Evolutionary conservation across 2,329 filamentous ascomycete species (phyloP).

Genomic region (Phialemoniopsis sp.): DNA sequence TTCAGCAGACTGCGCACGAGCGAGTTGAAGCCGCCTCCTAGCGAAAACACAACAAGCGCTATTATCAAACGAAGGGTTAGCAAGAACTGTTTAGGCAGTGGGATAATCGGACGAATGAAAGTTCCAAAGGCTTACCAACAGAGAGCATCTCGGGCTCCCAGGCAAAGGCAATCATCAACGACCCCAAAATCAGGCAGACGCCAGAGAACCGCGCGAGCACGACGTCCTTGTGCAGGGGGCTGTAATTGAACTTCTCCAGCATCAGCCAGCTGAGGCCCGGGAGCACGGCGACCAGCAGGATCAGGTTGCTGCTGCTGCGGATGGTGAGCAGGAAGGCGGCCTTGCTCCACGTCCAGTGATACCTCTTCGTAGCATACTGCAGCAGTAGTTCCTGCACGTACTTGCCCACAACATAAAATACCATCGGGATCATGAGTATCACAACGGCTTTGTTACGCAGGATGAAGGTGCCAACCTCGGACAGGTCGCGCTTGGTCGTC

Average conservation of each 20-base stretch:
- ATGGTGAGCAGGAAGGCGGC: conserved; percentile 37
- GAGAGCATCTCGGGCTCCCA: conserved; percentile 25
- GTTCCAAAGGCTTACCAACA: conserved; percentile 8
- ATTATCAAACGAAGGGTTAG: too few relatives aligned
- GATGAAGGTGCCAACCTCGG: conserved; percentile 33
- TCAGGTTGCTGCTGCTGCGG: conserved; percentile 28
- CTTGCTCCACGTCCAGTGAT: conserved; percentile 41
- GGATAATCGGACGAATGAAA: neutral
- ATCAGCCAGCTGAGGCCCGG: conserved; percentile 23
- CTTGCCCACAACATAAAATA: conserved; percentile 23
- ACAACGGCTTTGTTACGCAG: conserved; percentile 30
- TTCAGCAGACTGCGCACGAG: conserved; percentile 47
- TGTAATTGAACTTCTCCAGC: neutral
- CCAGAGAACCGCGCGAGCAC: conserved; percentile 29
- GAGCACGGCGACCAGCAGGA: conserved; percentile 31
- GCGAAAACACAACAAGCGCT: conserved; percentile 38
- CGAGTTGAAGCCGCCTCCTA: conserved; percentile 37
- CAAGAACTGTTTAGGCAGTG: neutral
- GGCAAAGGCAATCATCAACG: conserved; percentile 31
- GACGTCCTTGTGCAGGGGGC: conserved; percentile 32
- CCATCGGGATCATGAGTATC: conserved; percentile 30
- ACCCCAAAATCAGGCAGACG: conserved; percentile 22
- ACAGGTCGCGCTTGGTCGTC: conserved; percentile 17
- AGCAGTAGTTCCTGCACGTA: conserved; percentile 33
- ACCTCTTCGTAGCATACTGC: conserved; percentile 50